A percentile compares a stretch with the other conserved stretches of the same genome.
These are phyloP conservation scores for Coprinopsis sp. DNA, from an alignment of 768 basidiomycete genomes.

Conservation along the genomic window DNA sequence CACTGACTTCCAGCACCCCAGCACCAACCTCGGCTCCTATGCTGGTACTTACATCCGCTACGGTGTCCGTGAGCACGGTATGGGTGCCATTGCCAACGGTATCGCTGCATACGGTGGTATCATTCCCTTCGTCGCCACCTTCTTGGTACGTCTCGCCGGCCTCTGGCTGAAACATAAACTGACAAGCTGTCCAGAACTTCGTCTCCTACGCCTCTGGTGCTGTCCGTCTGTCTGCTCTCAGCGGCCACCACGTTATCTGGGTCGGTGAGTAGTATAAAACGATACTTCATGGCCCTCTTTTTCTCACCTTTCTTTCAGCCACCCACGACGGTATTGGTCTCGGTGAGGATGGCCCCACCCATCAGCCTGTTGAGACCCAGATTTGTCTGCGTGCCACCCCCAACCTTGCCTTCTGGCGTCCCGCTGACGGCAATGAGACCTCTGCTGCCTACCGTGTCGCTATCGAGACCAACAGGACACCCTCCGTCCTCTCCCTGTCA, in stretches of 20 bases:
- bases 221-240: constrained; percentile 85
- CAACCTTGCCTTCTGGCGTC: constrained; percentile 90
- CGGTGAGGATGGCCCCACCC: constrained; percentile 93
- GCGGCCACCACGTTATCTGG: constrained; percentile 89
- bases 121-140: constrained; percentile 88
- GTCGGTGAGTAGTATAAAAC: constrained; percentile 53
- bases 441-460: constrained; percentile 86
- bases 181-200: constrained; percentile 59
- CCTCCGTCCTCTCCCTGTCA: constrained; percentile 79
- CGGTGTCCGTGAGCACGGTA: constrained; percentile 96
- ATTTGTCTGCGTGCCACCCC: constrained; percentile 85
- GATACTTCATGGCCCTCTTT: background rate
- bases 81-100: constrained; percentile 95
- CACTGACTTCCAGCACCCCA: constrained; percentile 90
- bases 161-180: constrained; percentile 8
- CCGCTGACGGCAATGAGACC: constrained; percentile 96
- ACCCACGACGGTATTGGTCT: constrained; percentile 94
- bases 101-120: constrained; percentile 85
- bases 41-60: constrained; percentile 89
- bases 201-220: constrained; percentile 93
- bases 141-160: constrained; percentile 54
- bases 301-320: constrained; percentile 36
- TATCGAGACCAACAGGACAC: constrained; percentile 67
- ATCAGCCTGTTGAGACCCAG: constrained; percentile 90
- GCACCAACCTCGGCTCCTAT: constrained; percentile 79